Conservation (phyloP, 306 rosid species). For the Fragaria nilgerrensis region DNA sequence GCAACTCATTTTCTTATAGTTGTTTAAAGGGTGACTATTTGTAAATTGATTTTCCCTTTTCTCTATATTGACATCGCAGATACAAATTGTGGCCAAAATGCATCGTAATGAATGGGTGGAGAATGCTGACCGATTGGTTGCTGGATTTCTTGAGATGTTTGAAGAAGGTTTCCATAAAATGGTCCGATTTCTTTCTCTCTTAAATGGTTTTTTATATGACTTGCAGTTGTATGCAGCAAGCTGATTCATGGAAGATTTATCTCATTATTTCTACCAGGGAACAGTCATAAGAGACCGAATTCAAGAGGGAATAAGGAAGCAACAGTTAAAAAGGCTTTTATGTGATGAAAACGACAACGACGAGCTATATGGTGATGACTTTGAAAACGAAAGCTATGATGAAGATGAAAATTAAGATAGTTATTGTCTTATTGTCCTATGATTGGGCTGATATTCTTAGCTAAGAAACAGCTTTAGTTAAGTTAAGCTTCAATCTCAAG, state of each 20-base stretch:
- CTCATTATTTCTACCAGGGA: constrained; percentile 48
- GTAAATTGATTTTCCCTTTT: not conserved
- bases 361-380: constrained; percentile 47
- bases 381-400: constrained; percentile 34
- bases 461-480: not conserved
- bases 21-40: not conserved
- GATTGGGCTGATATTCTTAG: constrained; percentile 1
- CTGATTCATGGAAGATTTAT: constrained; percentile 12
- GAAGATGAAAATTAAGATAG: constrained; percentile 44
- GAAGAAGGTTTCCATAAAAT: constrained; percentile 99
- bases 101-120: constrained; percentile 98
- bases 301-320: constrained; percentile 78
- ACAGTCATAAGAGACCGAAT: constrained; percentile 93
- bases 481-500: not conserved
- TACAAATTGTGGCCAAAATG: constrained; percentile 67
- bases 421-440: not conserved
- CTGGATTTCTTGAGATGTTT: constrained; percentile 97
- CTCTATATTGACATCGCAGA: constrained; percentile 40
- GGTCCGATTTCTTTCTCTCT: constrained; percentile 46
- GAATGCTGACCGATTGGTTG: constrained; percentile 97
- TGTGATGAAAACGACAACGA: constrained; percentile 34
- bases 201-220: not conserved
- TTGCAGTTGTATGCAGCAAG: not conserved
- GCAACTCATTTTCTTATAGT: not conserved
- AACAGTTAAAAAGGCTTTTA: constrained; percentile 45